Percentiles rank a stretch among this genome's conserved stretches.
Evolutionary conservation across 805 yeast genomes (phyloP).

Genomic region (Kodamaea kaohsiungensis): DNA sequence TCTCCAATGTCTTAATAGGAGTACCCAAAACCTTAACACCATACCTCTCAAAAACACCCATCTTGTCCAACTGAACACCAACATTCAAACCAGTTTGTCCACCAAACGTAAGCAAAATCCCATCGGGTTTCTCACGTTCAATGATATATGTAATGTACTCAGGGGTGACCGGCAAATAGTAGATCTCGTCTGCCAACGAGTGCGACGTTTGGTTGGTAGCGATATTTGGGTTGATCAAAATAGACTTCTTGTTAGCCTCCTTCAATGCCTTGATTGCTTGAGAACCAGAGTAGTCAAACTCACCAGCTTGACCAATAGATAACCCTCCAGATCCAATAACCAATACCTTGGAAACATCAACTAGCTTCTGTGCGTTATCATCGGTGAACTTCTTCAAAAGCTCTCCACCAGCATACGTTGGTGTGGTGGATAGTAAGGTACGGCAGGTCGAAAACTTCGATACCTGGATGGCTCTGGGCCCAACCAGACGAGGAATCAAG

Average conservation of each 20-base stretch:
- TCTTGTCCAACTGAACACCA: conserved; percentile 90
- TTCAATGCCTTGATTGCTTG: conserved; percentile 95
- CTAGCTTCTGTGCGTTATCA: conserved; percentile 64
- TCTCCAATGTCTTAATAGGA: conserved; percentile 92
- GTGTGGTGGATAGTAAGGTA: conserved; percentile 14
- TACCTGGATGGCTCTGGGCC: not conserved
- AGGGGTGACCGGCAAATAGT: conserved; percentile 94
- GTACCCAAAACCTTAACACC: conserved; percentile 96
- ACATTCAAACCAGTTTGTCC: conserved; percentile 98
- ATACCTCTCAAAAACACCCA: conserved; percentile 90
- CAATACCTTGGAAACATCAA: conserved; percentile 83
- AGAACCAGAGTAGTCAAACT: conserved; percentile 95
- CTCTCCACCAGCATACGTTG: conserved; percentile 62
- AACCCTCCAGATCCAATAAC: conserved; percentile 97
- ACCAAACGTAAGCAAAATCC: conserved; percentile 93
- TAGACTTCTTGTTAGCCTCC: conserved; percentile 84
- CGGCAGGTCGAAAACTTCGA: conserved; percentile 9
- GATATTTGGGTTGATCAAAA: conserved; percentile 90
- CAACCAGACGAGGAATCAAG: conserved; percentile 6
- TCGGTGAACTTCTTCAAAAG: conserved; percentile 57
- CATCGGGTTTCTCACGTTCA: conserved; percentile 96
- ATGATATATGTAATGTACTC: conserved; percentile 94
- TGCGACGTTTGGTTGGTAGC: conserved; percentile 98
- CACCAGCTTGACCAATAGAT: conserved; percentile 98
- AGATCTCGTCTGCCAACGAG: conserved; percentile 91